Conservation (phyloP, 768 basidiomycete genomes). For the Leccinum pellstonianum region DNA sequence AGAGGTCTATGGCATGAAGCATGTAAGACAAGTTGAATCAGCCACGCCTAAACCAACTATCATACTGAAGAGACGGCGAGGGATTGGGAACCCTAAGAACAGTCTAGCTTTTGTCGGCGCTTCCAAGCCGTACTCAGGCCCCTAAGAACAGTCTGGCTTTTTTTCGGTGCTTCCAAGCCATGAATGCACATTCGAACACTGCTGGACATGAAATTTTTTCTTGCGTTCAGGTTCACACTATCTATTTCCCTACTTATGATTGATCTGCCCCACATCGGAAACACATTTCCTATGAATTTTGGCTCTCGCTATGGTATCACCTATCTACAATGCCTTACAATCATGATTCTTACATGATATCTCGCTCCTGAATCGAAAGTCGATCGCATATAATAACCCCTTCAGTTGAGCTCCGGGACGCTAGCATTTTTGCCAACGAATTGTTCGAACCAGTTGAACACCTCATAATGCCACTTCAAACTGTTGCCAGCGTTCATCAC, state of each 20-base stretch:
- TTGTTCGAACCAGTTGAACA: slow-evolving; percentile 85
- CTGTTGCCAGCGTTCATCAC: slow-evolving; percentile 80
- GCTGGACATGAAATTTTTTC: neutral
- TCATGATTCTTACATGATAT: neutral
- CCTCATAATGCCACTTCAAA: slow-evolving; percentile 94
- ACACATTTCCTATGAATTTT: slow-evolving; percentile 5
- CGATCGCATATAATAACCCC: neutral
- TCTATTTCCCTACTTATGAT: slow-evolving; percentile 16
- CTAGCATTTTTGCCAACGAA: slow-evolving; percentile 46
- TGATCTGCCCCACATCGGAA: slow-evolving; percentile 6
- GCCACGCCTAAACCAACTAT: slow-evolving; percentile 4
- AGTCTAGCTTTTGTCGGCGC: slow-evolving; percentile 1
- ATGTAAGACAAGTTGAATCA: slow-evolving; percentile 14
- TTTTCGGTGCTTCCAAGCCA: slow-evolving; percentile 1
- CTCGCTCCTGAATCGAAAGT: neutral
- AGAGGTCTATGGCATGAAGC: slow-evolving; percentile 35
- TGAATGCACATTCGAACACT: slow-evolving; percentile 6
- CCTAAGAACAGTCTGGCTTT: too few relatives aligned
- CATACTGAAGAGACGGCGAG: slow-evolving; percentile 25
- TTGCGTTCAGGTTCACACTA: neutral
- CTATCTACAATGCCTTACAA: slow-evolving; percentile 8
- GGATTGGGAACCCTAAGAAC: slow-evolving; percentile 8
- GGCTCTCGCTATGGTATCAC: slow-evolving; percentile 2
- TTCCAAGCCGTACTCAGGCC: too few relatives aligned
- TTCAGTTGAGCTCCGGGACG: slow-evolving; percentile 14